Conservation (phyloP, 2,329 filamentous ascomycete species). For the Polytolypa hystricis region DNA sequence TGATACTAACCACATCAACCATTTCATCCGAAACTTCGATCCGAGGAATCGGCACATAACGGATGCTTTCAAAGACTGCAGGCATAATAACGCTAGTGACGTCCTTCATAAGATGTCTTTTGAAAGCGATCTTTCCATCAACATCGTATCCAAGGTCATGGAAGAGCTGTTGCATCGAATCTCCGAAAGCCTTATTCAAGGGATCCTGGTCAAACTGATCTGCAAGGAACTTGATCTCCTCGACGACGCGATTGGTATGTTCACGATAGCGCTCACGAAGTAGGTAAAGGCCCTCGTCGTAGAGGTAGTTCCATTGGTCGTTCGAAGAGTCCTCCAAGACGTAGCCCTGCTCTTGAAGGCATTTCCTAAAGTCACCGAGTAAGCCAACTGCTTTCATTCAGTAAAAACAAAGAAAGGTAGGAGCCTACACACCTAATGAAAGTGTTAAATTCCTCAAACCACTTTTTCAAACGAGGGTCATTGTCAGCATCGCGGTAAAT, state of each 20-base stretch:
- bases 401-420: not conserved
- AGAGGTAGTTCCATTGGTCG: slow-evolving; percentile 70
- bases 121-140: slow-evolving; percentile 76
- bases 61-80: slow-evolving; percentile 66
- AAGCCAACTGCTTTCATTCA: not conserved
- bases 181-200: slow-evolving; percentile 70
- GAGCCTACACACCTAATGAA: slow-evolving; percentile 54
- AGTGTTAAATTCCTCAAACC: slow-evolving; percentile 69
- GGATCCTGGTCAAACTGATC: slow-evolving; percentile 83
- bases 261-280: slow-evolving; percentile 77
- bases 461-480: slow-evolving; percentile 75
- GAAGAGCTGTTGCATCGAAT: slow-evolving; percentile 74
- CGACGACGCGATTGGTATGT: slow-evolving; percentile 75
- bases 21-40: slow-evolving; percentile 82
- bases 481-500: slow-evolving; percentile 80
- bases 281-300: slow-evolving; percentile 75
- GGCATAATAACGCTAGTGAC: slow-evolving; percentile 79
- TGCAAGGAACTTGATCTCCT: slow-evolving; percentile 82
- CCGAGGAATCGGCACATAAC: slow-evolving; percentile 84
- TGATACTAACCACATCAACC: slow-evolving; percentile 54
- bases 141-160: slow-evolving; percentile 78
- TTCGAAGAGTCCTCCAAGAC: slow-evolving; percentile 73
- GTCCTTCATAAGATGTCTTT: slow-evolving; percentile 85
- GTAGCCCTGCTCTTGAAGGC: slow-evolving; percentile 80
- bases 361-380: slow-evolving; percentile 42